Percentiles rank a stretch among this genome's conserved stretches.
Evolutionary conservation across 148 eudicot genomes (phyloP).

Genomic region (Beta vulgaris): DNA sequence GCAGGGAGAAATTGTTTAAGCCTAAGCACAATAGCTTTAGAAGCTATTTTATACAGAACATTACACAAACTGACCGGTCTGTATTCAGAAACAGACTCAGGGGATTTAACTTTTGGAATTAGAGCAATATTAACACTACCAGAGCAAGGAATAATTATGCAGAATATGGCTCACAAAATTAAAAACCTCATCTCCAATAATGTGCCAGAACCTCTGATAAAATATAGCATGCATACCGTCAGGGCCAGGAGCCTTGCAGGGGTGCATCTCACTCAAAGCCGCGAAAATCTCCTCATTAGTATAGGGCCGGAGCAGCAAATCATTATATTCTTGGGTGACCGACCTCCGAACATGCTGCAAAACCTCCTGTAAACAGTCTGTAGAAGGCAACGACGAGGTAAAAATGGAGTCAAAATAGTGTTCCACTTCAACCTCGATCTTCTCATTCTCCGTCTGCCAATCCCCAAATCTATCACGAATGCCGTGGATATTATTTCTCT

Average conservation of each 20-base stretch:
- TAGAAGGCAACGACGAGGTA: no score
- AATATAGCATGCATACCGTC: neutral
- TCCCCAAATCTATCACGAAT: neutral
- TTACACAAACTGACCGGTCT: no score
- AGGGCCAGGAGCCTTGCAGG: neutral
- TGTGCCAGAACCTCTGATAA: neutral
- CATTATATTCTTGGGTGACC: neutral
- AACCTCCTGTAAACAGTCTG: no score
- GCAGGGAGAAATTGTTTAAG: no score
- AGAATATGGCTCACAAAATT: neutral
- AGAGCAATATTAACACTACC: neutral
- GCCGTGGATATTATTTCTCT: neutral
- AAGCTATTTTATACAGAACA: no score
- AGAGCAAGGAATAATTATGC: neutral
- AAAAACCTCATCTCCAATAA: neutral
- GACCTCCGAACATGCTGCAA: neutral
- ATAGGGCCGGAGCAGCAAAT: accelerated
- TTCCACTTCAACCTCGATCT: neutral
- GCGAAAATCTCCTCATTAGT: neutral
- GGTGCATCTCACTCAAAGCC: neutral
- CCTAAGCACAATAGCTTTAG: no score
- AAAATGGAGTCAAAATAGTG: no score
- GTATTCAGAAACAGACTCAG: no score
- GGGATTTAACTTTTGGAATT: neutral
- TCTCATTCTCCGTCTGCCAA: neutral